phyloP scores from a whole-genome alignment of 352 stramenopile species.

The Pythium coloratum region DNA sequence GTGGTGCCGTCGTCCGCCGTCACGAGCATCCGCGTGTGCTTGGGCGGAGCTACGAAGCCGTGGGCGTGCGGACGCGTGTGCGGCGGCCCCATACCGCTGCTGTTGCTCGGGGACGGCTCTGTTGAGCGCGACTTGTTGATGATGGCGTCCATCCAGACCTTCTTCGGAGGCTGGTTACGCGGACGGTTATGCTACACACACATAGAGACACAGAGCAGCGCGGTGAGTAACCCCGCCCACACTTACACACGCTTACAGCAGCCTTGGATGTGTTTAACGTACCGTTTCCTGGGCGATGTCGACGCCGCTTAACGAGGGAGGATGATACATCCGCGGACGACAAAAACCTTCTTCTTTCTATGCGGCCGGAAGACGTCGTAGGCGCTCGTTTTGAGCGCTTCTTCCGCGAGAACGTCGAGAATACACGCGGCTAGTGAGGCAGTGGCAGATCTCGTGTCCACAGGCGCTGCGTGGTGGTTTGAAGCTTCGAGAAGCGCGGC shows the following conservation, averaged over 20 bases:
- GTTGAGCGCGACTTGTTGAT: constrained; percentile 57
- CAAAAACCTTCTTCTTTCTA: background rate
- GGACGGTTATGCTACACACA: constrained; percentile 17
- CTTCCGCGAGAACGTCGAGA: background rate
- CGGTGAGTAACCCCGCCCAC: background rate
- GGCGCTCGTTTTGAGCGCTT: constrained; percentile 7
- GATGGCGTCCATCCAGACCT: constrained; percentile 73
- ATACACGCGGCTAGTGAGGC: background rate
- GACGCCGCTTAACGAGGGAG: background rate
- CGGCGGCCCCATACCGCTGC: background rate
- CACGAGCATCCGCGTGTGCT: constrained; percentile 6
- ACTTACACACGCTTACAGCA: background rate
- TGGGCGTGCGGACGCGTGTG: background rate
- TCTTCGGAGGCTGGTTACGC: constrained; percentile 45
- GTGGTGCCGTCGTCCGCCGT: background rate
- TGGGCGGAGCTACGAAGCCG: constrained; percentile 3
- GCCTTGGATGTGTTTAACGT: background rate
- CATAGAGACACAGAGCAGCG: background rate
- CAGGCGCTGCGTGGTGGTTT: background rate
- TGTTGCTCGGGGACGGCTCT: constrained; percentile 26
- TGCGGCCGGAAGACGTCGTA: background rate
- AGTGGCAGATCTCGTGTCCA: background rate
- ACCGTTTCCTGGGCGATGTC: constrained; percentile 4
- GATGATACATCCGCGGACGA: background rate
- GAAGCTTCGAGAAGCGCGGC: background rate